Conservation (phyloP, 2,329 filamentous ascomycete genomes). For the Diaporthe australafricana region DNA sequence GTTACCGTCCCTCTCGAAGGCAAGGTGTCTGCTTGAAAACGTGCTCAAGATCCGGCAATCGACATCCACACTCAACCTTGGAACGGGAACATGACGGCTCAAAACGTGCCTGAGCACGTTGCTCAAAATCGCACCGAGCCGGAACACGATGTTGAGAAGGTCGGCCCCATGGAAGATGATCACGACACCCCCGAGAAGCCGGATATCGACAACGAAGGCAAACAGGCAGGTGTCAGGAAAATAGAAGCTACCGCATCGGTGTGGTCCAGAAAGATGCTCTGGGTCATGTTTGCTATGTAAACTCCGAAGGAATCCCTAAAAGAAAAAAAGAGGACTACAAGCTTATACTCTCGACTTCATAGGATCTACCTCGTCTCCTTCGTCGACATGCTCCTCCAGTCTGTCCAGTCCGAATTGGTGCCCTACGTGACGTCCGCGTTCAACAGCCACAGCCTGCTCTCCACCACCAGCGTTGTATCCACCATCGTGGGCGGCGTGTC, state of each 20-base stretch:
- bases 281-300: neutral
- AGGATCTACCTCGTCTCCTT: conserved; percentile 15
- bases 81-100: neutral
- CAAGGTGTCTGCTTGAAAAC: neutral
- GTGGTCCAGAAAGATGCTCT: conserved; percentile 5
- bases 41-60: neutral
- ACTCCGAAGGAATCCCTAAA: too few relatives aligned
- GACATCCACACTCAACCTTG: too few relatives aligned
- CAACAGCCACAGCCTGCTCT: conserved; percentile 61
- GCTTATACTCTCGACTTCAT: neutral
- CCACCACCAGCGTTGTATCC: conserved; percentile 65
- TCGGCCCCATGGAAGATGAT: neutral
- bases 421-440: conserved; percentile 65
- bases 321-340: neutral
- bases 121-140: neutral
- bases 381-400: neutral
- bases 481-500: conserved; percentile 68
- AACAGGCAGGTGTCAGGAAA: neutral
- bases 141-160: neutral
- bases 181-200: neutral
- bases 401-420: conserved; percentile 43
- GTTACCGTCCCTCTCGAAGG: neutral
- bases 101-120: neutral
- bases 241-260: neutral
- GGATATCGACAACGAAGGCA: neutral